Base-by-base conservation (phyloP, 2,329 filamentous ascomycete genomes). In the Leptographium flavum region DNA sequence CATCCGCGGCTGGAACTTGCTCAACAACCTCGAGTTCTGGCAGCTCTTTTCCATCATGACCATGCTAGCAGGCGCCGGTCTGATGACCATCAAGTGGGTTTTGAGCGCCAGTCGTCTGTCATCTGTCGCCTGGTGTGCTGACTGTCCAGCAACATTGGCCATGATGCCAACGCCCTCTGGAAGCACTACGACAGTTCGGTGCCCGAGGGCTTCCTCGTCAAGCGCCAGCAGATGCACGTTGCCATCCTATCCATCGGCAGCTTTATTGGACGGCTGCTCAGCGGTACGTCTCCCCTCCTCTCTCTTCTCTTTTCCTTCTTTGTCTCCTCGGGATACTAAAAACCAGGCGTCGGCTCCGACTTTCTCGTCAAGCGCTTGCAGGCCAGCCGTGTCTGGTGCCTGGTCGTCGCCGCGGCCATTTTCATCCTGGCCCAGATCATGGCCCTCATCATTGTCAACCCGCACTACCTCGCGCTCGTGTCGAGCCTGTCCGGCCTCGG, bases 51-150 rank as follows among this genome's bases (percentile, higher is more conserved):
- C 74, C 47, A 79, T 94, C 53, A 85, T 98, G 74, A 87, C 81
- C 33, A 74, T 95, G n/a, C 69, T 96, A 50, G 87, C 87, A 5
- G 92, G 92, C 43, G 83, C 95, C 55, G 92, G 92, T 11, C 67
- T 98, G 52, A 98, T 98, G 92, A 96, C 90, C 0, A 98, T 98
- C 65, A 98, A 98, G 87, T 94, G 71, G 63, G 83, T 68, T 22
- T 53, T 33, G 22, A 19, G 23, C 14, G 35, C 19, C 17, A 5
- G 14, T 28, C 17, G 11, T 22, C 22, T 15, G 22, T 28, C 11
- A 23, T 30, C 15, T 39, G 25, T 45, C 21, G 39, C 4, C n/a
- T 28, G 30, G 32, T 15, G 6, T 9, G 41, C 39, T 22, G 8
- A 36, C 7, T 9, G 15, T 2, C 4, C 54, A 94, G 87, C 66